A percentile compares a stretch with the other conserved stretches of the same genome.
These are phyloP conservation scores for Udeniomyces megalosporus DNA, from an alignment of 768 basidiomycete genomes.

Conservation along the genomic window DNA sequence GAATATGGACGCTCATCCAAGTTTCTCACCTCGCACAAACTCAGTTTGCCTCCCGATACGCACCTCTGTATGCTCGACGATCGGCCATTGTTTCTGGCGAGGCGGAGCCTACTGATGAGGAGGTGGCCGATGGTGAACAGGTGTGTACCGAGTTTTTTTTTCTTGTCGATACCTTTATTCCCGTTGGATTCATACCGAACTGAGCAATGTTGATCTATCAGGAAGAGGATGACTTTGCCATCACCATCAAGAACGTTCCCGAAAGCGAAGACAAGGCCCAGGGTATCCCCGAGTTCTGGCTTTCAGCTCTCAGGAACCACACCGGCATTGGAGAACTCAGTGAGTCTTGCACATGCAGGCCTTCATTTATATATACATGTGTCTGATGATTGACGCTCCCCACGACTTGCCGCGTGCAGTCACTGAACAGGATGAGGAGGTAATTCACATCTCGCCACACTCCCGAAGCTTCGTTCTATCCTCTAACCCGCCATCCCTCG, in stretches of 20 bases:
- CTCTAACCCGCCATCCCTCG: background rate
- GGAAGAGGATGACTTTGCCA: slow-evolving; percentile 38
- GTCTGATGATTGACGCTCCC: no score
- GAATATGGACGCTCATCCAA: no score
- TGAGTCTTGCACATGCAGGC: background rate
- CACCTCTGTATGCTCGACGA: slow-evolving; percentile 73
- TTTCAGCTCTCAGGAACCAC: slow-evolving; percentile 73
- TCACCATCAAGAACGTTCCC: slow-evolving; percentile 35
- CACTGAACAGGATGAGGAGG: slow-evolving; percentile 69
- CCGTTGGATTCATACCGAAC: no score
- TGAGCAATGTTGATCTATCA: no score
- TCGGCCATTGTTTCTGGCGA: slow-evolving; percentile 64
- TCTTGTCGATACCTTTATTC: slow-evolving; percentile 57
- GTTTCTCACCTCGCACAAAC: no score
- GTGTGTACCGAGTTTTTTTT: slow-evolving; percentile 37
- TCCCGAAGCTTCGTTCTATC: no score
- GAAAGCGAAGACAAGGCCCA: slow-evolving; percentile 22
- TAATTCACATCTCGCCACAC: slow-evolving; percentile 9
- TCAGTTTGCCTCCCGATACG: slow-evolving; percentile 34
- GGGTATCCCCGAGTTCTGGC: slow-evolving; percentile 84
- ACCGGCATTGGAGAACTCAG: slow-evolving; percentile 62
- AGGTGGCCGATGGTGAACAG: slow-evolving; percentile 63
- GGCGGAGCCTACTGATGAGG: slow-evolving; percentile 54
- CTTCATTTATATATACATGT: background rate
- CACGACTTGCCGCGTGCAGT: no score